Conservation (phyloP, 306 rosid species). For the Vigna hirtella region DNA sequence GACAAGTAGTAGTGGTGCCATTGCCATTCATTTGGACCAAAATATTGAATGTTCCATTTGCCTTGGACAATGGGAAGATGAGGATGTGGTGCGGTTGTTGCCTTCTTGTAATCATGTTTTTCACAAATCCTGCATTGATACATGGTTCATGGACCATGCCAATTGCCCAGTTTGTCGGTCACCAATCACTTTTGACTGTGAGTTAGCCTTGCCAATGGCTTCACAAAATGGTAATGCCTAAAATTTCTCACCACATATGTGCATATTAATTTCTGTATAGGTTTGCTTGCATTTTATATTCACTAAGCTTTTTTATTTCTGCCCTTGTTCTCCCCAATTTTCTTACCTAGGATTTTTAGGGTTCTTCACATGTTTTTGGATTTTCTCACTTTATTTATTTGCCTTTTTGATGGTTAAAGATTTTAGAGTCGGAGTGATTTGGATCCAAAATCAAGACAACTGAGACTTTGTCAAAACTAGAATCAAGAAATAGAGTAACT, state of each 20-base stretch:
- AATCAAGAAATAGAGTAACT: too few species aligned
- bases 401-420: background rate
- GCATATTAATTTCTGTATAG: background rate
- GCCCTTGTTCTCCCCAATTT: too few species aligned
- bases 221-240: background rate
- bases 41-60: slow-evolving; percentile 64
- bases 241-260: too few species aligned
- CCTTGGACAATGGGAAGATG: slow-evolving; percentile 54
- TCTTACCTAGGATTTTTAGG: background rate
- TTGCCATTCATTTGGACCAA: slow-evolving; percentile 37
- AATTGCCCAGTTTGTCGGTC: slow-evolving; percentile 64
- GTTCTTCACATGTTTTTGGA: background rate
- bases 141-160: slow-evolving; percentile 56
- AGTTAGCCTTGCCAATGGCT: background rate
- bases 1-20: background rate
- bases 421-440: background rate
- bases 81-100: slow-evolving; percentile 49
- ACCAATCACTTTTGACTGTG: slow-evolving; percentile 22
- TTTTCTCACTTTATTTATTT: background rate
- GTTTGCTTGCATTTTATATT: background rate
- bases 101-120: slow-evolving; percentile 64
- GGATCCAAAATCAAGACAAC: background rate
- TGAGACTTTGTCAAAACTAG: background rate
- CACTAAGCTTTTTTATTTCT: background rate
- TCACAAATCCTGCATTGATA: slow-evolving; percentile 57